Evolutionary conservation across 352 stramenopile genomes (phyloP).

Genomic region (Aphanomyces euteiches): DNA sequence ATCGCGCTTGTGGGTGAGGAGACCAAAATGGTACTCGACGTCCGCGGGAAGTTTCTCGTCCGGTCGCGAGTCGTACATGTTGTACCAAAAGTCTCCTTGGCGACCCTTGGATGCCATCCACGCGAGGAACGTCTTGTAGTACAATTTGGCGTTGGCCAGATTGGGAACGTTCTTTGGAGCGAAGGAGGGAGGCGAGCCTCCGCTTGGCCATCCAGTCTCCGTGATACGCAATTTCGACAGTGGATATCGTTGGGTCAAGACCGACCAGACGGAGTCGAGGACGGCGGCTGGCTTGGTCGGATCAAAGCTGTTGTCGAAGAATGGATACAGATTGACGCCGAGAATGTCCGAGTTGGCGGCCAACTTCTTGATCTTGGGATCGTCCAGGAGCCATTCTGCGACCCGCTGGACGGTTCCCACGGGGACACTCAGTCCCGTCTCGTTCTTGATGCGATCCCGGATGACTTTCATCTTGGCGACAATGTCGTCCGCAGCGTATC

Average conservation of each 20-base stretch:
- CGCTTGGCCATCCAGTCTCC: slow-evolving; percentile 35
- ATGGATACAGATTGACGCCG: slow-evolving; percentile 45
- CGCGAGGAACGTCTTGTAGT: slow-evolving; percentile 42
- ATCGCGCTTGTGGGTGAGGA: slow-evolving; percentile 42
- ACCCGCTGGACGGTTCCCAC: slow-evolving; percentile 54
- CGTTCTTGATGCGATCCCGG: slow-evolving; percentile 34
- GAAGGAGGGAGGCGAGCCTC: slow-evolving; percentile 21
- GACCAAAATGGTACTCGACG: slow-evolving; percentile 70
- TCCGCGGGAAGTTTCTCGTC: slow-evolving; percentile 22
- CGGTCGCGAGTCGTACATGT: not conserved
- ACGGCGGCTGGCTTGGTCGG: slow-evolving; percentile 16
- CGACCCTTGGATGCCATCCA: slow-evolving; percentile 41
- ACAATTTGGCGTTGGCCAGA: slow-evolving; percentile 34
- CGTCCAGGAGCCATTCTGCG: slow-evolving; percentile 43
- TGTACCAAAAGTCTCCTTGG: not conserved
- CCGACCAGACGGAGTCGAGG: slow-evolving; percentile 34
- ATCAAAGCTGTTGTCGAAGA: slow-evolving; percentile 36
- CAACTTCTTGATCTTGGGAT: not conserved
- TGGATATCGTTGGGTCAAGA: slow-evolving; percentile 40
- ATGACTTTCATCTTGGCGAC: slow-evolving; percentile 37
- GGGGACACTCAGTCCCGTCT: slow-evolving; percentile 41
- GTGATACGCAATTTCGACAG: slow-evolving; percentile 35
- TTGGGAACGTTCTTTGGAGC: slow-evolving; percentile 33
- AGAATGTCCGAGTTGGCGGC: slow-evolving; percentile 32
- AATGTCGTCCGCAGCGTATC: slow-evolving; percentile 35